Base-by-base conservation (phyloP, 768 basidiomycete genomes). In the Udeniomyces megalosporus region DNA sequence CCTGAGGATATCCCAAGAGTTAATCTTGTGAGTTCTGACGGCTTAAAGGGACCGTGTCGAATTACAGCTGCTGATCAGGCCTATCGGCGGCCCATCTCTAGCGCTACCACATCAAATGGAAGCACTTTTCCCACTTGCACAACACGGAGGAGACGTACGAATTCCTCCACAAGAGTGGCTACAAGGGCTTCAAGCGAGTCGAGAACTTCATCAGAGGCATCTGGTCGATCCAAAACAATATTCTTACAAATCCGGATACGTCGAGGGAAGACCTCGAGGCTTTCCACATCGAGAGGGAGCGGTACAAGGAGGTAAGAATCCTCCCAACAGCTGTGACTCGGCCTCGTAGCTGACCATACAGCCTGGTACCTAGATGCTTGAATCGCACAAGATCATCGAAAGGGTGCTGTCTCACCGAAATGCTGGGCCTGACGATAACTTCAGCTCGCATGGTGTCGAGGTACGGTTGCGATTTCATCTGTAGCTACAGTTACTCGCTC, bases 41-140 rank as follows among this genome's bases (percentile, higher is more conserved):
- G n/a, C n/a, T n/a, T n/a, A n/a, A n/a, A n/a, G n/a, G n/a, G n/a
- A n/a, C n/a, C n/a, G n/a, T n/a, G n/a, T n/a, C n/a, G n/a, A n/a
- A n/a, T n/a, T n/a, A n/a, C n/a, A n/a, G n/a, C 38, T 42, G 38
- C 17, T 42, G 49, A 58, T 49, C 32, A 2, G 29, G 31, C 38
- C 38, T 42, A 42, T 42, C n/a, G n/a, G n/a, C n/a, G 38, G 17
- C 38, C 8, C 17, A 42, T 17, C 6, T 34, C n/a, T 70, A 95
- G 91, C 90, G 91, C 56, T 99, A 86, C 78, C 90, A 96, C 72
- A 91, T 99, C 78, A 99, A 99, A 75, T 99, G 95, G 95, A 96
- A 97, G 75, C 84, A 83, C 68, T 97, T 91, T 74, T 95, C 91
- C 11, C 93, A 97, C 72, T 79, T 97, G 17, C 95, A 97, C 77